A percentile compares a stretch with the other conserved stretches of the same genome.
Conservation (phyloP, 2,329 filamentous ascomycete species). For the Madurella fahalii region DNA sequence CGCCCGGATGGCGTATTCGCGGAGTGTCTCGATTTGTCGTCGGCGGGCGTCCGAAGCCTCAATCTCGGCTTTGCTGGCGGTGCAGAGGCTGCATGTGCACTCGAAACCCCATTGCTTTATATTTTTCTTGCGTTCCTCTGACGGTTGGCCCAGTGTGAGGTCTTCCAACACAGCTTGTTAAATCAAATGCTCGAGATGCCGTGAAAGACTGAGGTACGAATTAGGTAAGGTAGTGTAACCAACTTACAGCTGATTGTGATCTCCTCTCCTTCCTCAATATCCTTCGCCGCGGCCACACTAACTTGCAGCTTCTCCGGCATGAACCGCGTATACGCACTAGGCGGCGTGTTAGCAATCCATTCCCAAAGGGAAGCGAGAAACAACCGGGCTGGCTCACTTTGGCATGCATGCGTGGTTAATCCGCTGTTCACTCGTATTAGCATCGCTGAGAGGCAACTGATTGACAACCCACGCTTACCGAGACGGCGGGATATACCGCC, state of each 20-base stretch:
- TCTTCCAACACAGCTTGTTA: conserved; percentile 22
- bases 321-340: conserved; percentile 33
- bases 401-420: conserved; percentile 36
- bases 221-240: background rate
- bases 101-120: conserved; percentile 33
- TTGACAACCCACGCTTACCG: conserved; percentile 10
- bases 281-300: conserved; percentile 21
- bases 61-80: conserved; percentile 23
- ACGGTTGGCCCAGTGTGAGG: conserved; percentile 29
- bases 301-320: conserved; percentile 23
- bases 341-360: background rate
- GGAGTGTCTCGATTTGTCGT: conserved; percentile 27
- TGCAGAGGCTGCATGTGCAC: conserved; percentile 33
- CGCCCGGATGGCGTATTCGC: conserved; percentile 26
- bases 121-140: conserved; percentile 25
- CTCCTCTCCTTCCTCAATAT: conserved; percentile 27
- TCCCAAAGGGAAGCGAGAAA: background rate
- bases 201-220: background rate
- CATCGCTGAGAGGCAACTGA: background rate
- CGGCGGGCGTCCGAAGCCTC: conserved; percentile 32
- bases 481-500: conserved; percentile 23
- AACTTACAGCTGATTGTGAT: conserved; percentile 27
- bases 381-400: conserved; percentile 28
- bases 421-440: conserved; percentile 17
- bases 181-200: background rate